Evolutionary conservation across 2,329 filamentous ascomycete species (phyloP), one percentile per base, ranked within the genome.

Genomic region (Xylogone sp.): DNA sequence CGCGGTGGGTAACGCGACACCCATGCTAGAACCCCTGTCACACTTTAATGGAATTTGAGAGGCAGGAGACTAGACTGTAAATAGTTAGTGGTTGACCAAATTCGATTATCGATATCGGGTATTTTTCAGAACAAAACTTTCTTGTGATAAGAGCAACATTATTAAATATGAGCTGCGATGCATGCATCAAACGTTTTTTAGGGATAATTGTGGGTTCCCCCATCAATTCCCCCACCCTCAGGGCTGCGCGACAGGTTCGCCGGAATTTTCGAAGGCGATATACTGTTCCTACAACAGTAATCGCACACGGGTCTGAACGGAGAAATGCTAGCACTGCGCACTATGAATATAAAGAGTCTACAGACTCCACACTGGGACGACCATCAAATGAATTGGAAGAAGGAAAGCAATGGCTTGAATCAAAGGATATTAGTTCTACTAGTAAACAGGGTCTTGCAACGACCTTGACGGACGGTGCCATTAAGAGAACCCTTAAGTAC

Each of bases 181-280:
- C 53, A 20, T 66, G 64, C 44, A 63, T 62, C 48, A 61, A 55
- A 51, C 58, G 55, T n/a, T 64, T 53, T 24, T 42, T 66, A 20
- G 59, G 61, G 22, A 54, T 53, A 24, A 46, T 65, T 42, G 54
- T 62, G 21, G 62, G 63, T 21, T 58, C 57, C 43, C 21, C 55
- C 6, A 18, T 51, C 16, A 34, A 55, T 19, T 46, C 48, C 21
- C 18, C 53, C 18, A 39, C 55, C 21, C 13, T 45, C 21, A 7
- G 34, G 34, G 8, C 34, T 39, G n/a, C 13, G n/a, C 12, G 34
- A 13, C n/a, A 39, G 8, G n/a, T 16, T 4, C 7, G 21, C 13
- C 43, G 10, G n/a, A 19, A 21, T 16, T 19, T 45, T 12, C 43
- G 43, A n/a, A 45, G n/a, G 21, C 20, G n/a, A 21, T 45, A 45